These are phyloP conservation scores for Xerocomus minutiporus DNA, from an alignment of 1,284 basidiomycete species.

Conservation along the genomic window DNA sequence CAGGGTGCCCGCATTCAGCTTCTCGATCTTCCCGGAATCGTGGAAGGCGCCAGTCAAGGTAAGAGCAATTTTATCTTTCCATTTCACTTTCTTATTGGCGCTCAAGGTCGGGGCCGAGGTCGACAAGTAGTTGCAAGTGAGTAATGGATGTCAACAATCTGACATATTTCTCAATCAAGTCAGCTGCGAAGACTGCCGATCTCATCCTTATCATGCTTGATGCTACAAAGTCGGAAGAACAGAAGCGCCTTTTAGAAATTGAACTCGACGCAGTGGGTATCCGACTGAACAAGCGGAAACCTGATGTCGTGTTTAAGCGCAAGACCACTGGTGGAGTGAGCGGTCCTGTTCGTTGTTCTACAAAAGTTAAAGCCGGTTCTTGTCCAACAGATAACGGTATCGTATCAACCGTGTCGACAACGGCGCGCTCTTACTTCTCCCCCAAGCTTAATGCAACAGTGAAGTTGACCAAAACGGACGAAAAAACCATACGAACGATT, in stretches of 20 bases:
- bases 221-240: conserved; percentile 94
- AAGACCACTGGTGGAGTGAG: conserved; percentile 89
- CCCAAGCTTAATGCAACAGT: conserved; percentile 81
- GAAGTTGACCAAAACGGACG: conserved; percentile 92
- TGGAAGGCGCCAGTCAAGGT: conserved; percentile 92
- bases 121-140: conserved; percentile 89
- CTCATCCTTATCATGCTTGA: conserved; percentile 94
- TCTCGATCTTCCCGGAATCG: conserved; percentile 95
- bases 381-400: conserved; percentile 28
- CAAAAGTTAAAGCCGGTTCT: background rate
- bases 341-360: conserved; percentile 12
- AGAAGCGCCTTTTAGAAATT: conserved; percentile 81
- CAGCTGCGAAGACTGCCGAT: conserved; percentile 92
- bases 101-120: conserved; percentile 79
- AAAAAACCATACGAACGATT: conserved; percentile 90
- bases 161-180: conserved; percentile 2
- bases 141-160: conserved; percentile 16
- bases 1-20: conserved; percentile 91
- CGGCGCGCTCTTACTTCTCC: conserved; percentile 1
- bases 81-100: background rate
- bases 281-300: conserved; percentile 83
- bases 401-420: background rate
- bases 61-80: background rate
- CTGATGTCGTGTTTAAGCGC: conserved; percentile 83
- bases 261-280: conserved; percentile 97